A percentile compares a stretch with the other conserved stretches of the same genome.
These are phyloP conservation scores for Ophiostoma tasmaniense DNA, from an alignment of 2,329 filamentous ascomycete genomes.

Conservation along the genomic window DNA sequence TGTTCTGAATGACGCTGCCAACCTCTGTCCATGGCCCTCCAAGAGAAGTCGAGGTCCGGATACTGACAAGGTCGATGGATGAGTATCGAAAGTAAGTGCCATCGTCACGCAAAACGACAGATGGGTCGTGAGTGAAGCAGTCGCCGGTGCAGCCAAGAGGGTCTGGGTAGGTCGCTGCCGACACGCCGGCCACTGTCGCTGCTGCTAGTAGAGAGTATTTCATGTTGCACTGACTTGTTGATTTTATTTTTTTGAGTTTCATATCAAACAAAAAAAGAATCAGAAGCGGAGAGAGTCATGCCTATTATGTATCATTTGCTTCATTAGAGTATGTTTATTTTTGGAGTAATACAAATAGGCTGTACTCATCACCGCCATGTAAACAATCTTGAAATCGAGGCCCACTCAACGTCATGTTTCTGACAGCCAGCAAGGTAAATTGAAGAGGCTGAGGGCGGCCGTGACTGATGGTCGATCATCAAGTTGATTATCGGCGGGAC, in stretches of 20 bases:
- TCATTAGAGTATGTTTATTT: neutral
- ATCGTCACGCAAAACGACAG: slow-evolving; percentile 32
- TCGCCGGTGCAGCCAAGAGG: slow-evolving; percentile 26
- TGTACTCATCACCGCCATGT: neutral
- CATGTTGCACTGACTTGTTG: neutral
- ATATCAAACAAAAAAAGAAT: neutral
- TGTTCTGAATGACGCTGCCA: slow-evolving; percentile 32
- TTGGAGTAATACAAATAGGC: neutral
- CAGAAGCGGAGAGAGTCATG: neutral
- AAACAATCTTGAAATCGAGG: neutral
- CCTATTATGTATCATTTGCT: neutral
- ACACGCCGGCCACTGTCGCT: neutral
- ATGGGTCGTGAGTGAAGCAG: slow-evolving; percentile 33
- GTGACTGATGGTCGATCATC: neutral
- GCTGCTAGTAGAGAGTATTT: neutral
- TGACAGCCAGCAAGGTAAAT: neutral
- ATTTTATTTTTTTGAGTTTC: neutral
- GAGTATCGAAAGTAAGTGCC: slow-evolving; percentile 37
- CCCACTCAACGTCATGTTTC: neutral
- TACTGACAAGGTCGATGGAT: slow-evolving; percentile 34
- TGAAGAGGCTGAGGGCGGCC: neutral
- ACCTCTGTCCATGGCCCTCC: slow-evolving; percentile 35
- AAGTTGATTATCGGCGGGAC: neutral
- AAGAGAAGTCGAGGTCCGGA: slow-evolving; percentile 31
- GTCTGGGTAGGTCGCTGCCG: slow-evolving; percentile 21